phyloP scores from a whole-genome alignment of 1,139 yeast species.

The Sugiyamaella grinbergsii region DNA sequence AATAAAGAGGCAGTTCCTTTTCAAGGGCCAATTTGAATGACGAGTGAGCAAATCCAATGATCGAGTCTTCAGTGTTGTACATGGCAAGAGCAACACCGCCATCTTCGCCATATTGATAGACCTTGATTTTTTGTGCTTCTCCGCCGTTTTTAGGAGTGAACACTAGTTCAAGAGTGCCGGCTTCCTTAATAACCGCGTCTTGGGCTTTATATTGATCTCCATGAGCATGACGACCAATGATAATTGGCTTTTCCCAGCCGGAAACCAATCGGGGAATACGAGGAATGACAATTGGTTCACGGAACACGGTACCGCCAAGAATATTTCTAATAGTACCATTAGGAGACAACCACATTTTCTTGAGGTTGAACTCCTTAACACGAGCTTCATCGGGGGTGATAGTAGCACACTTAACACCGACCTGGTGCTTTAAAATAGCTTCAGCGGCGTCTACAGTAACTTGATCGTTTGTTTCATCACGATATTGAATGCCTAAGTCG shows the following conservation, averaged over 20 bases:
- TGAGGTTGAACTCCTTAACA: constrained; percentile 83
- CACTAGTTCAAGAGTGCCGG: constrained; percentile 77
- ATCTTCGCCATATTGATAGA: constrained; percentile 64
- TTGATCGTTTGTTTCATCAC: constrained; percentile 86
- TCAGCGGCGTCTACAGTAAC: constrained; percentile 88
- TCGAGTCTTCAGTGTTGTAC: constrained; percentile 94
- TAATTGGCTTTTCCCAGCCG: constrained; percentile 92
- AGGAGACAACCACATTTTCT: constrained; percentile 97
- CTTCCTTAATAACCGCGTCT: constrained; percentile 73
- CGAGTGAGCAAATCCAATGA: constrained; percentile 85
- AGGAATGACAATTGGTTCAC: constrained; percentile 93
- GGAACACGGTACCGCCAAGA: constrained; percentile 92
- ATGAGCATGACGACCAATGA: constrained; percentile 95
- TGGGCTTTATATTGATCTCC: constrained; percentile 97
- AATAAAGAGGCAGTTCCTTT: constrained; percentile 74
- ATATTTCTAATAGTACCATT: constrained; percentile 96
- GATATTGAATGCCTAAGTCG: constrained; percentile 80
- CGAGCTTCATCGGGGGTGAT: constrained; percentile 98
- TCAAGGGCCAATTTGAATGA: constrained; percentile 86
- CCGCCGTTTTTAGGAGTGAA: constrained; percentile 74
- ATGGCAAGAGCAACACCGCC: constrained; percentile 89
- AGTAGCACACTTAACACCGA: constrained; percentile 96
- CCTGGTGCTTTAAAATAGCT: constrained; percentile 85
- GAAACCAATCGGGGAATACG: constrained; percentile 88
- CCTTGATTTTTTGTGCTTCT: constrained; percentile 57